Percentiles rank a stretch among this genome's conserved stretches.
These are phyloP conservation scores for Anthracocystis walkeri DNA, from an alignment of 1,284 basidiomycete genomes.

Conservation along the genomic window DNA sequence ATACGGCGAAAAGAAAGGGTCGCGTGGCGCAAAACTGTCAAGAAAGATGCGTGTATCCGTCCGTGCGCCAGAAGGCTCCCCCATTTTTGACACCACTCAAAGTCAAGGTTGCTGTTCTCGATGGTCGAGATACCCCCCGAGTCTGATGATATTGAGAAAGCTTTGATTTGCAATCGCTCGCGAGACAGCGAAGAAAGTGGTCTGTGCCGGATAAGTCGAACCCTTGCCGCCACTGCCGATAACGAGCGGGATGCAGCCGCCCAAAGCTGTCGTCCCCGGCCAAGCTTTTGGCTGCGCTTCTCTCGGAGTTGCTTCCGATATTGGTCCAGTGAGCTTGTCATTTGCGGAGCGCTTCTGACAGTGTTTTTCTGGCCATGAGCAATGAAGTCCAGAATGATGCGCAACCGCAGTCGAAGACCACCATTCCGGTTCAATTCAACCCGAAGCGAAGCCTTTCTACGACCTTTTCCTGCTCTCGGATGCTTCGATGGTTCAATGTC, in stretches of 20 bases:
- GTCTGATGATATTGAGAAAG: not conserved
- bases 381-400: too few species aligned
- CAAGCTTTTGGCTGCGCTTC: not conserved
- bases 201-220: constrained; percentile 1
- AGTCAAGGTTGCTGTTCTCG: constrained; percentile 1
- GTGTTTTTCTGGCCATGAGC: too few species aligned
- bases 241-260: constrained; percentile 6
- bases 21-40: constrained; percentile 2
- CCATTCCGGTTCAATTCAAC: too few species aligned
- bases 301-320: not conserved
- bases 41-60: constrained; percentile 7
- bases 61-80: not conserved
- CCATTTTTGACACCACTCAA: too few species aligned
- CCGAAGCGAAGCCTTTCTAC: too few species aligned
- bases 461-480: too few species aligned
- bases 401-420: too few species aligned
- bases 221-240: constrained; percentile 1
- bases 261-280: not conserved
- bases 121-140: constrained; percentile 1
- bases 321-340: too few species aligned
- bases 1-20: constrained; percentile 10
- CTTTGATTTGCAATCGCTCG: too few species aligned
- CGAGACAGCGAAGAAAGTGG: not conserved
- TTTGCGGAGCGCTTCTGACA: too few species aligned
- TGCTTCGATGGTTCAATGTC: too few species aligned